Evolutionary conservation across 352 stramenopile species (phyloP).

Genomic region (Phytophthora nicotianae): DNA sequence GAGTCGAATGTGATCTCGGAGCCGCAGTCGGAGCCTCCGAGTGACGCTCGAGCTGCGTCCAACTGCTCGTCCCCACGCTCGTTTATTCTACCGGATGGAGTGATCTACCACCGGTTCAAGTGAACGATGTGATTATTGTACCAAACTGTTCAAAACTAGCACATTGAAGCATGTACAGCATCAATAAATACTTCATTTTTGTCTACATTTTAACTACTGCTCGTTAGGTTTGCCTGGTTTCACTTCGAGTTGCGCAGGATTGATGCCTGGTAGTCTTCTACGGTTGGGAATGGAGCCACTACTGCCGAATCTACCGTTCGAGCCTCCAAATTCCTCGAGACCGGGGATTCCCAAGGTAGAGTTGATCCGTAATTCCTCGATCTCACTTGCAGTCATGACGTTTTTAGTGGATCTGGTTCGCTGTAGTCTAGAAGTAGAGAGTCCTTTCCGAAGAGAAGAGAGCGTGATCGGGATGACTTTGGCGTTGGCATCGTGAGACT

Average conservation of each 20-base stretch:
- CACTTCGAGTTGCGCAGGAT: neutral
- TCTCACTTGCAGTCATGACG: slow-evolving; percentile 15
- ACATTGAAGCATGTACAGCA: slow-evolving; percentile 28
- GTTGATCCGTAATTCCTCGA: slow-evolving; percentile 24
- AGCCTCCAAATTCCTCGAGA: slow-evolving; percentile 17
- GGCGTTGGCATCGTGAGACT: slow-evolving; percentile 62
- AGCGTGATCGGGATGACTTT: slow-evolving; percentile 69
- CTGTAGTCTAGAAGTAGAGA: slow-evolving; percentile 31
- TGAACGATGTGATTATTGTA: slow-evolving; percentile 30
- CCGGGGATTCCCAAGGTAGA: slow-evolving; percentile 26
- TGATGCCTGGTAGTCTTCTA: neutral
- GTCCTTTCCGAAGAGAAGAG: slow-evolving; percentile 36
- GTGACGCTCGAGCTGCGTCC: slow-evolving; percentile 23
- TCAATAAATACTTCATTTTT: slow-evolving; percentile 34
- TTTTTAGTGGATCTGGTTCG: slow-evolving; percentile 13
- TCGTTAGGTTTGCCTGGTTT: neutral
- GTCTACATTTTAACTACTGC: neutral
- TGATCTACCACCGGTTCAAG: slow-evolving; percentile 30
- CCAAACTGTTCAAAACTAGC: slow-evolving; percentile 35
- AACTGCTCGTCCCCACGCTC: slow-evolving; percentile 19
- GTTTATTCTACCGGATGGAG: slow-evolving; percentile 18
- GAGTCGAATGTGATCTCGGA: slow-evolving; percentile 35
- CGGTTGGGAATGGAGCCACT: neutral
- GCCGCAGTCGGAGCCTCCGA: slow-evolving; percentile 25
- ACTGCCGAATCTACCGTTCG: neutral